Percentiles rank a stretch among this genome's conserved stretches.
Evolutionary conservation across 176 grass and related monocot genomes (phyloP).

Genomic region (Olyra latifolia): DNA sequence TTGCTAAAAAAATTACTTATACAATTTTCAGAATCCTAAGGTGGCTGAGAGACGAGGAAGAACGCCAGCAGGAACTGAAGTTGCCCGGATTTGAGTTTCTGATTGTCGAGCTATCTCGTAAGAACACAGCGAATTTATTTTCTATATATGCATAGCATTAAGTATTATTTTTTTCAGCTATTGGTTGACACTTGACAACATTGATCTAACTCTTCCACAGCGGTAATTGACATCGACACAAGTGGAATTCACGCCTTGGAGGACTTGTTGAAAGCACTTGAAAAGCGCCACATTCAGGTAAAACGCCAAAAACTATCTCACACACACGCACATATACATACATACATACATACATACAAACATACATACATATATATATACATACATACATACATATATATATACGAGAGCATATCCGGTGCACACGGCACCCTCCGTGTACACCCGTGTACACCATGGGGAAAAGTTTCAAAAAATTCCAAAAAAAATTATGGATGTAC

Average conservation of each 20-base stretch:
- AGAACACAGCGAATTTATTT: conserved; percentile 13
- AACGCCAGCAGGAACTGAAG: conserved; percentile 41
- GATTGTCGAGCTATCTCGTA: conserved; percentile 89
- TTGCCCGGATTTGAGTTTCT: conserved; percentile 51
- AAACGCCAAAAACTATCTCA: not conserved
- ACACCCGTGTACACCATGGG: too few species aligned
- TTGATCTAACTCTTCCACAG: conserved; percentile 35
- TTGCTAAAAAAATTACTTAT: not conserved
- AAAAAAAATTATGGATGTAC: too few species aligned
- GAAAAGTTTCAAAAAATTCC: too few species aligned
- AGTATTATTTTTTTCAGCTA: not conserved
- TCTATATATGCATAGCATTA: not conserved
- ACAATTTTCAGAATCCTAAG: conserved; percentile 76
- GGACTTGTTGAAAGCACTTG: conserved; percentile 51
- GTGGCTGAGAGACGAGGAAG: conserved; percentile 86
- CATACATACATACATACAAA: too few species aligned
- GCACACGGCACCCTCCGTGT: too few species aligned
- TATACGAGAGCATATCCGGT: too few species aligned
- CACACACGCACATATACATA: too few species aligned
- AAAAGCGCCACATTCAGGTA: conserved; percentile 73
- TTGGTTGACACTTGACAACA: not conserved
- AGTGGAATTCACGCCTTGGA: conserved; percentile 76
- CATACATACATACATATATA: too few species aligned
- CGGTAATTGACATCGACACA: conserved; percentile 84
- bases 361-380: too few species aligned